A percentile compares a stretch with the other conserved stretches of the same genome.
phyloP scores from a whole-genome alignment of 768 basidiomycete species.

The Russula vinacea region DNA sequence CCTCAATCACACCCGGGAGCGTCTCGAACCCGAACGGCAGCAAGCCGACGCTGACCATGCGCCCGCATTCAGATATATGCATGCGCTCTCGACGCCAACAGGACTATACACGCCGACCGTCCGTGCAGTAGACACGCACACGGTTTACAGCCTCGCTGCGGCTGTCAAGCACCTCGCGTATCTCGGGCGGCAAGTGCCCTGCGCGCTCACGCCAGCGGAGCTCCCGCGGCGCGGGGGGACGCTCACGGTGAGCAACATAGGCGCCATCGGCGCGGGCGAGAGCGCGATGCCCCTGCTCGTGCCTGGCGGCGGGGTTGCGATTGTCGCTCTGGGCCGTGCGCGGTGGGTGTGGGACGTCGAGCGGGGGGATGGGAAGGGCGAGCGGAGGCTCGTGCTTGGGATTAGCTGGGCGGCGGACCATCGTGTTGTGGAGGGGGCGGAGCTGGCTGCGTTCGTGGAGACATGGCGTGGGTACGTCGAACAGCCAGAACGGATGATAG shows the following conservation, averaged over 20 bases:
- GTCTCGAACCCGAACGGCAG: constrained; percentile 5
- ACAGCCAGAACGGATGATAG: constrained; percentile 65
- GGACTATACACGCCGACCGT: constrained; percentile 83
- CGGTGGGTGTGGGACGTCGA: constrained; percentile 76
- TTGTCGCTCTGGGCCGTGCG: constrained; percentile 76
- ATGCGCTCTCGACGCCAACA: constrained; percentile 78
- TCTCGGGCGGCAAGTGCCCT: constrained; percentile 66
- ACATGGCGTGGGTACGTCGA: constrained; percentile 81
- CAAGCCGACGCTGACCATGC: constrained; percentile 70
- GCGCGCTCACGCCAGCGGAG: constrained; percentile 58
- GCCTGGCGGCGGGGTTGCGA: constrained; percentile 80
- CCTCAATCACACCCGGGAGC: constrained; percentile 56
- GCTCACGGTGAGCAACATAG: constrained; percentile 77
- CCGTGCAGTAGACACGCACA: constrained; percentile 48
- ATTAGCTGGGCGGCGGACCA: constrained; percentile 88
- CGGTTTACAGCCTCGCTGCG: constrained; percentile 60
- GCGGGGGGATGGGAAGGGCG: constrained; percentile 45
- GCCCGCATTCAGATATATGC: constrained; percentile 69
- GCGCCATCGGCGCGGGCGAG: constrained; percentile 71
- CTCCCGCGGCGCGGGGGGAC: constrained; percentile 78
- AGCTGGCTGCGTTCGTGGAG: constrained; percentile 85
- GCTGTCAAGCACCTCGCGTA: constrained; percentile 57
- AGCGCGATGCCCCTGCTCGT: constrained; percentile 73
- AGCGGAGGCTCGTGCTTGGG: constrained; percentile 55
- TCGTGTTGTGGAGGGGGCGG: constrained; percentile 83